Conservation (phyloP, 2,329 filamentous ascomycete species). For the Microdochium paspali region DNA sequence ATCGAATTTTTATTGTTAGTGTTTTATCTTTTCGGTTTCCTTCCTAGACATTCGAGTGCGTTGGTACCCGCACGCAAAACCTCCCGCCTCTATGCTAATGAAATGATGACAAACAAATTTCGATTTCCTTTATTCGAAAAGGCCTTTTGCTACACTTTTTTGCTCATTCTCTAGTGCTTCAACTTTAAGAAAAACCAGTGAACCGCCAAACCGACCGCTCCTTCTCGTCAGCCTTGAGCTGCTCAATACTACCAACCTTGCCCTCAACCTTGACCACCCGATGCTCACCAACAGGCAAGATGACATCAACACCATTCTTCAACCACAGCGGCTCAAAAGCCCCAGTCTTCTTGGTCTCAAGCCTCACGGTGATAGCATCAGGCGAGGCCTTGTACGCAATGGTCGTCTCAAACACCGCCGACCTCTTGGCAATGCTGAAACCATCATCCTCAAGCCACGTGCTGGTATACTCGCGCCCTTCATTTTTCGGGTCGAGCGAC, state of each 20-base stretch:
- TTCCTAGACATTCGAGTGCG: no score
- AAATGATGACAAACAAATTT: no score
- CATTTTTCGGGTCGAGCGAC: background rate
- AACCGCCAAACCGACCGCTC: background rate
- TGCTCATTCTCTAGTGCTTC: no score
- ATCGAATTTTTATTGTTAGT: no score
- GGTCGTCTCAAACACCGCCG: conserved; percentile 11
- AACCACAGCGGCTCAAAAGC: conserved; percentile 18
- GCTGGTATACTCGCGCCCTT: conserved; percentile 9
- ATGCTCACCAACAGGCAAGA: conserved; percentile 21
- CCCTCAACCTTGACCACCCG: conserved; percentile 9
- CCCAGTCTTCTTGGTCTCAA: conserved; percentile 8
- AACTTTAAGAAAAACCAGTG: background rate
- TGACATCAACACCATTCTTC: conserved; percentile 12
- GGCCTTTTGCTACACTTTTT: no score
- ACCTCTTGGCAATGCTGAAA: conserved; percentile 12
- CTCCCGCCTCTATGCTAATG: no score
- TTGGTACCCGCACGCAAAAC: no score
- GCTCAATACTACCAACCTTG: conserved; percentile 5
- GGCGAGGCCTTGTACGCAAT: conserved; percentile 11
- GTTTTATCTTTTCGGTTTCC: no score
- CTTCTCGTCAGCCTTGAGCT: background rate
- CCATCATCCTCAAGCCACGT: conserved; percentile 23
- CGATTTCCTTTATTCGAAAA: no score
- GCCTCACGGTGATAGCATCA: conserved; percentile 9